Evolutionary conservation across 2,329 filamentous ascomycete species (phyloP).

Genomic region (Penicillium sp.): DNA sequence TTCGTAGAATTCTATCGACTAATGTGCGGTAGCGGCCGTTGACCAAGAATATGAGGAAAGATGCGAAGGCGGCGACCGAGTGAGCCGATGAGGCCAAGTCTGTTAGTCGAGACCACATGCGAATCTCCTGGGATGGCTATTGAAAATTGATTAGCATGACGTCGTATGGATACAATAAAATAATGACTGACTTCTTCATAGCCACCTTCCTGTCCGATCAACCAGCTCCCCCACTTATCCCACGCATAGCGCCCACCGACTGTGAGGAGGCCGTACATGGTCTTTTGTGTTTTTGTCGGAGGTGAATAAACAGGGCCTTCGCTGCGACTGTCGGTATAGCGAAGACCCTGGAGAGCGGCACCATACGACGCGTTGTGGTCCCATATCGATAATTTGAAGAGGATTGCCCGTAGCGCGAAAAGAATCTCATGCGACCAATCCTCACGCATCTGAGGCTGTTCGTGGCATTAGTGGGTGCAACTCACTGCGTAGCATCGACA

Average conservation of each 20-base stretch:
- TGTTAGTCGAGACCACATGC: conserved; percentile 67
- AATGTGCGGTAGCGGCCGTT: conserved; percentile 91
- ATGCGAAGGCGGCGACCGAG: conserved; percentile 76
- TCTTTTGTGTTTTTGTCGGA: conserved; percentile 81
- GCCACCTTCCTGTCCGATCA: conserved; percentile 73
- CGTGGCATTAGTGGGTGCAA: background rate
- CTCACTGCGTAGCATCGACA: background rate
- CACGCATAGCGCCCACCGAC: conserved; percentile 87
- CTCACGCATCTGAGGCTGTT: conserved; percentile 67
- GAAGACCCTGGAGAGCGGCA: conserved; percentile 85
- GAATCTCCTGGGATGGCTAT: conserved; percentile 51
- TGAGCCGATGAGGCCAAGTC: conserved; percentile 70
- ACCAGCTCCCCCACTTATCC: conserved; percentile 87
- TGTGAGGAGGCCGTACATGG: conserved; percentile 78
- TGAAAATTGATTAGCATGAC: conserved; percentile 15
- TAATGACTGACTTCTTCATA: conserved; percentile 56
- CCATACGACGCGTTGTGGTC: conserved; percentile 95
- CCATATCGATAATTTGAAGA: conserved; percentile 97
- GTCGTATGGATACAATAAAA: background rate
- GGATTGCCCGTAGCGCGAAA: conserved; percentile 69
- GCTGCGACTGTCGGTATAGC: conserved; percentile 80
- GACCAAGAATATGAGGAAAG: conserved; percentile 86
- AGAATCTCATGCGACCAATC: conserved; percentile 87
- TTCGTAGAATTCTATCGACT: conserved; percentile 77
- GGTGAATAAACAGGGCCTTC: conserved; percentile 62